phyloP scores from a whole-genome alignment of 768 basidiomycete species.

The Cytidiella melzeri region DNA sequence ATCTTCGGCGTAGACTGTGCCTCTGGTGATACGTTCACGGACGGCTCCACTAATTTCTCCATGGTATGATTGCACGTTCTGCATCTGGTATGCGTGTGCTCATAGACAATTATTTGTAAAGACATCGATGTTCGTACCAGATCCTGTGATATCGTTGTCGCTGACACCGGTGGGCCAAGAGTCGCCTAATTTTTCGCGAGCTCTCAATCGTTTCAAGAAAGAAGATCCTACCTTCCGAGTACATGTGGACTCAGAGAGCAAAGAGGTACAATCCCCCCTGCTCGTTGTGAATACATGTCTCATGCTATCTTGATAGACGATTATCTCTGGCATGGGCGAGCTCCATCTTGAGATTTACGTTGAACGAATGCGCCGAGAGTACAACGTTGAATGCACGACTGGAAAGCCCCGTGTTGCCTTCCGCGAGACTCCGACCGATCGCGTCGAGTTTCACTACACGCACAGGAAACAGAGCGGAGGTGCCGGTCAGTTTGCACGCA shows the following conservation, averaged over 20 bases:
- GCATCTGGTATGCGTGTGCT: not conserved
- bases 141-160: slow-evolving; percentile 94
- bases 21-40: slow-evolving; percentile 96
- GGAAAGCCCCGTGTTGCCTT: slow-evolving; percentile 97
- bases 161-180: slow-evolving; percentile 90
- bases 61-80: slow-evolving; percentile 56
- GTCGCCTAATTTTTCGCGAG: slow-evolving; percentile 94
- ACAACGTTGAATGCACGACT: slow-evolving; percentile 87
- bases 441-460: slow-evolving; percentile 79
- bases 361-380: slow-evolving; percentile 97
- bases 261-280: slow-evolving; percentile 59
- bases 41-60: slow-evolving; percentile 82
- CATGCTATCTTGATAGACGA: slow-evolving; percentile 57
- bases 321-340: slow-evolving; percentile 99
- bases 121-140: slow-evolving; percentile 98
- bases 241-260: slow-evolving; percentile 88
- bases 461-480: slow-evolving; percentile 99
- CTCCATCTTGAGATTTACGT: slow-evolving; percentile 98
- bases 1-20: slow-evolving; percentile 99
- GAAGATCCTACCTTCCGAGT: slow-evolving; percentile 99
- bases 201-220: slow-evolving; percentile 95
- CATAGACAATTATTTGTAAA: slow-evolving; percentile 26
- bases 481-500: slow-evolving; percentile 93
- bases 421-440: slow-evolving; percentile 87
- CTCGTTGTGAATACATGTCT: not conserved